Evolutionary conservation across 2,329 filamentous ascomycete species (phyloP).

Genomic region (Fusarium mangiferae): DNA sequence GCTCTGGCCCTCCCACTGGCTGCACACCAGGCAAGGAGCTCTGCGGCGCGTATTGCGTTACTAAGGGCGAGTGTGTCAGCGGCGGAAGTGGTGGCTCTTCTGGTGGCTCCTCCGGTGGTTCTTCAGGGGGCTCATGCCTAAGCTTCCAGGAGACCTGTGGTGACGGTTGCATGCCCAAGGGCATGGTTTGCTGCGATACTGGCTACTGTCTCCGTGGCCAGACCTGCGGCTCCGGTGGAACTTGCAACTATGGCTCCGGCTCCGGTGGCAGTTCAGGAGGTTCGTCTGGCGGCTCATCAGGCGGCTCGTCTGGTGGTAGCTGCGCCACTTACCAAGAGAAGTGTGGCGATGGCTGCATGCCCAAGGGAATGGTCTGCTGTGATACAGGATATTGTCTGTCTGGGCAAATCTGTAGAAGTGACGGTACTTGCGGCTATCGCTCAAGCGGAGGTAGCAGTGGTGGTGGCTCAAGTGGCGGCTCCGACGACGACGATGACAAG

Average conservation of each 20-base stretch:
- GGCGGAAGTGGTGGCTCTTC: conserved; percentile 29
- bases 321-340: conserved; percentile 33
- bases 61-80: conserved; percentile 29
- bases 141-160: conserved; percentile 37
- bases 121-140: conserved; percentile 27
- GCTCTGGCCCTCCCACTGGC: conserved; percentile 43
- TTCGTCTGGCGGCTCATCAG: conserved; percentile 7
- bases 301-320: conserved; percentile 22
- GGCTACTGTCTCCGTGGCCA: conserved; percentile 47
- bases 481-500: conserved; percentile 5
- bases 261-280: conserved; percentile 24
- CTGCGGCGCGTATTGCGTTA: conserved; percentile 48
- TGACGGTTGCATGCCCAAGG: conserved; percentile 44
- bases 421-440: conserved; percentile 27
- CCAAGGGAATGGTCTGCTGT: conserved; percentile 43
- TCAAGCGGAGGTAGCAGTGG: conserved; percentile 15
- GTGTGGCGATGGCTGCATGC: conserved; percentile 45
- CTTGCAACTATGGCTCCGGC: conserved; percentile 15
- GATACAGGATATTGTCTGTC: conserved; percentile 45
- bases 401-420: conserved; percentile 37
- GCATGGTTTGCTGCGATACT: conserved; percentile 42
- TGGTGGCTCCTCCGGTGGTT: conserved; percentile 32
- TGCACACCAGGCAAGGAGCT: conserved; percentile 40
- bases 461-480: conserved; percentile 25
- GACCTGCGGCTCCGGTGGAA: conserved; percentile 39